Base-by-base conservation (phyloP, 768 basidiomycete genomes). In the Lentinula aciculospora region DNA sequence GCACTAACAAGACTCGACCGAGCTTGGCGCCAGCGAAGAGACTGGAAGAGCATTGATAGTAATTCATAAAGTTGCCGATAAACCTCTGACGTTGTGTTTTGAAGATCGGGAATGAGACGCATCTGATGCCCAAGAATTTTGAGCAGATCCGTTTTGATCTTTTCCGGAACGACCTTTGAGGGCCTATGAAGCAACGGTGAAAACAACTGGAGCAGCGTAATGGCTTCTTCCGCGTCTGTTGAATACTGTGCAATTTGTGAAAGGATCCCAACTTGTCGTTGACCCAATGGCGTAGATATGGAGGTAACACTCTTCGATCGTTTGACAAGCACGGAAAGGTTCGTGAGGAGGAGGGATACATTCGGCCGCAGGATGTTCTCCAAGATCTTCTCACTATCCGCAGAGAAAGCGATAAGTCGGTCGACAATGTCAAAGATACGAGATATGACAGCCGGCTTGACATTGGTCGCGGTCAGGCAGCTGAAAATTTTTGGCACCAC, bases 341-440 rank as follows among this genome's bases (percentile, higher is more conserved):
- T 89, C 13, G 76, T 70, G 25, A 98, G 82, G 1, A 99, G 79
- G 3, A 76, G 68, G 28, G 86, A 79, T 21, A 93, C 79, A 67
- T 90, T 83, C 0, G 86, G 93, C 61, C 81, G 81, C 59, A 94
- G 71, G 29, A 91, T 75, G 21, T 63, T 61, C 27, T 81, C 79
- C 1, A 79, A 75, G 28, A 87, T 73, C 12, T 64, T 65, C 28
- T 72, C 72, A 40, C 86, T 81, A 4, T 77, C 76, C 2, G 76
- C 69, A 2, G 88, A 81, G 28, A 81, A 74, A 3, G 67, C 76
- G 50, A 91, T 74, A 0, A 98, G 69, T 32, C 77, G 78, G 42
- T 94, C 91, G 48, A 94, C 77, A 58, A 96, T 85, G 66, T 98
- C 95, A 62, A 96, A 88, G 3, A 98, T 79, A 53, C 83, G 82